Percentiles rank a stretch among this genome's conserved stretches.
phyloP scores from a whole-genome alignment of 352 stramenopile species.

The Phytophthora pini region DNA sequence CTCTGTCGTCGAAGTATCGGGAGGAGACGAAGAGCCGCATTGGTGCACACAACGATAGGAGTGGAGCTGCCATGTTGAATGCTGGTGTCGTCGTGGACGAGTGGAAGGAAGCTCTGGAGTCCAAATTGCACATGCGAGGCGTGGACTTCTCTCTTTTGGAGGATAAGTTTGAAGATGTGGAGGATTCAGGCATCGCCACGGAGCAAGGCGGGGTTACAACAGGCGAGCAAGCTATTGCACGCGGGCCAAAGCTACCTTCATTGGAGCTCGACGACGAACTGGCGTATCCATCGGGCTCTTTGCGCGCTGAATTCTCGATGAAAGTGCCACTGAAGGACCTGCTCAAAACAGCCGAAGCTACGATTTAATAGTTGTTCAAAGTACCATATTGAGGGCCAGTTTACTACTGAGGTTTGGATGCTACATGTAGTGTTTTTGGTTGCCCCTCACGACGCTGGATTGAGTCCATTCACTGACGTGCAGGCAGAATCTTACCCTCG shows the following conservation, averaged over 20 bases:
- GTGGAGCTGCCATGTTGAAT: slow-evolving; percentile 35
- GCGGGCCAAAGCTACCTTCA: slow-evolving; percentile 26
- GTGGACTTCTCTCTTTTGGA: slow-evolving; percentile 55
- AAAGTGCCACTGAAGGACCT: slow-evolving; percentile 52
- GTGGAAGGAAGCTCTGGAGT: slow-evolving; percentile 45
- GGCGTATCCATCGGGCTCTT: slow-evolving; percentile 30
- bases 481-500: slow-evolving; percentile 91
- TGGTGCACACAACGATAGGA: slow-evolving; percentile 27
- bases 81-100: slow-evolving; percentile 35
- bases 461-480: slow-evolving; percentile 50
- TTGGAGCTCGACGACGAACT: slow-evolving; percentile 36
- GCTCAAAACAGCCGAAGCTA: slow-evolving; percentile 46
- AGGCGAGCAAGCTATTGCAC: slow-evolving; percentile 2
- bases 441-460: not conserved
- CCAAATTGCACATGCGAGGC: slow-evolving; percentile 21
- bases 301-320: slow-evolving; percentile 35
- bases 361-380: slow-evolving; percentile 36
- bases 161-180: slow-evolving; percentile 27
- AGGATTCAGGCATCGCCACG: slow-evolving; percentile 5
- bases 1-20: not conserved
- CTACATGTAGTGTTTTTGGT: not conserved
- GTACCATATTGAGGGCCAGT: slow-evolving; percentile 1
- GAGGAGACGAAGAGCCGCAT: slow-evolving; percentile 25
- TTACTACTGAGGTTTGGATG: not conserved
- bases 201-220: not conserved